Conservation (phyloP, 1,139 yeast genomes). For the Kodamaea sp. region DNA sequence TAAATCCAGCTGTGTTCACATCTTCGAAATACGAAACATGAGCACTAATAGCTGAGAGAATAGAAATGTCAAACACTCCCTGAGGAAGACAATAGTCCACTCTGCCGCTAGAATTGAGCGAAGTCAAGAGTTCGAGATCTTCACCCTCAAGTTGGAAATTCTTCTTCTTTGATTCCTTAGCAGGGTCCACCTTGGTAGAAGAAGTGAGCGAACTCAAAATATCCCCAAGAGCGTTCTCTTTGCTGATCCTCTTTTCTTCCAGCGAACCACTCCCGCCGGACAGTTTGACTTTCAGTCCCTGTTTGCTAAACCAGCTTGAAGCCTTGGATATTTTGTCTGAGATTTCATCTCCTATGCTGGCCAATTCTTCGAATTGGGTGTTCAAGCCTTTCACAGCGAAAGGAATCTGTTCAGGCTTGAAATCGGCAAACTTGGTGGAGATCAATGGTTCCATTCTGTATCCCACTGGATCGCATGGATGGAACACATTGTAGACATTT, state of each 20-base stretch:
- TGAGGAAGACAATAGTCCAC: slow-evolving; percentile 81
- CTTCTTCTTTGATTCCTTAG: slow-evolving; percentile 18
- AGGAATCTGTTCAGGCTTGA: slow-evolving; percentile 63
- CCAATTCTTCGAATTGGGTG: slow-evolving; percentile 42
- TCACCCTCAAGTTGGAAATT: slow-evolving; percentile 24
- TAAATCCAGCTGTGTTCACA: slow-evolving; percentile 77
- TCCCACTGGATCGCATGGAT: slow-evolving; percentile 88
- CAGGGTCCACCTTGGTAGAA: slow-evolving; percentile 19
- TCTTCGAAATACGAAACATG: slow-evolving; percentile 91
- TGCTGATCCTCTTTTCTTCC: slow-evolving; percentile 24
- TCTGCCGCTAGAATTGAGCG: slow-evolving; percentile 68
- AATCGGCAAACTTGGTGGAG: slow-evolving; percentile 50
- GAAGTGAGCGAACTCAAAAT: slow-evolving; percentile 36
- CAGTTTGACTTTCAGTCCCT: slow-evolving; percentile 16
- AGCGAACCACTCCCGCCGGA: slow-evolving; percentile 3
- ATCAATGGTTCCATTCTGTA: slow-evolving; percentile 84
- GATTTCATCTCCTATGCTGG: slow-evolving; percentile 45
- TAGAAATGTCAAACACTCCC: slow-evolving; percentile 76
- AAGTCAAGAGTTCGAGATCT: slow-evolving; percentile 36
- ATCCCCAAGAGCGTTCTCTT: slow-evolving; percentile 49
- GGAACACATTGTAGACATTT: slow-evolving; percentile 74
- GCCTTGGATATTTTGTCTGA: slow-evolving; percentile 49
- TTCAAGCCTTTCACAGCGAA: slow-evolving; percentile 53
- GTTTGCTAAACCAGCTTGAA: slow-evolving; percentile 41
- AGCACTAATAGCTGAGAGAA: slow-evolving; percentile 79